These are phyloP conservation scores for Rhizopus arrhizus DNA, from an alignment of 371 early-diverging fungal genomes.

Conservation along the genomic window DNA sequence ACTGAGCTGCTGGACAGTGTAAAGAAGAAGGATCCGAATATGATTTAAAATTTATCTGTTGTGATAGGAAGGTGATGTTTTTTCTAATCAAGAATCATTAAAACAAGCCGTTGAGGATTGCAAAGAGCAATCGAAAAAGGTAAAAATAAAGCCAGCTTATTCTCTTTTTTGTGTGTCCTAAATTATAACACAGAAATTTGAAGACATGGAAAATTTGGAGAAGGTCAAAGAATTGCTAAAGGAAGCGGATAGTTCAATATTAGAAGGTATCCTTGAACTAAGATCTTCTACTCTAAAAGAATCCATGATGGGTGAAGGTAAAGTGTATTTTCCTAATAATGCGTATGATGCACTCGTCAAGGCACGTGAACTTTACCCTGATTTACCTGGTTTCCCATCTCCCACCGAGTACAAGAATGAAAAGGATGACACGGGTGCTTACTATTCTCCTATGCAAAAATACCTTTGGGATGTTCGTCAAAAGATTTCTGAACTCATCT, in stretches of 20 bases:
- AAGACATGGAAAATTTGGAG: constrained; percentile 26
- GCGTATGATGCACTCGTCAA: constrained; percentile 45
- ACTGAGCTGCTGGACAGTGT: constrained; percentile 39
- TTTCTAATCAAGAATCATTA: constrained; percentile 6
- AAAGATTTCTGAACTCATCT: constrained; percentile 17
- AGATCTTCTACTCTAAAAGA: constrained; percentile 30
- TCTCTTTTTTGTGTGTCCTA: not conserved
- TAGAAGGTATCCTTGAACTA: constrained; percentile 51
- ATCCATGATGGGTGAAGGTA: constrained; percentile 29
- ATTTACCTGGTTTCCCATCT: constrained; percentile 39
- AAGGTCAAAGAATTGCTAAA: constrained; percentile 38
- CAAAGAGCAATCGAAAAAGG: constrained; percentile 14
- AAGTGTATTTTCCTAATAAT: constrained; percentile 46
- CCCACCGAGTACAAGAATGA: constrained; percentile 37
- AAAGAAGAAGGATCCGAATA: constrained; percentile 4
- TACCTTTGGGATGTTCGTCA: constrained; percentile 53
- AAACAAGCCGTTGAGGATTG: constrained; percentile 9
- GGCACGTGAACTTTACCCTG: constrained; percentile 43
- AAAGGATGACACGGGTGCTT: constrained; percentile 50
- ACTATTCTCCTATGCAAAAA: constrained; percentile 51
- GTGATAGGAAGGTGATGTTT: not conserved
- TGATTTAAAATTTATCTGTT: not conserved
- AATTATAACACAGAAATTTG: constrained; percentile 10
- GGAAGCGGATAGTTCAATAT: constrained; percentile 32
- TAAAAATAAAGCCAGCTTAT: constrained; percentile 3